Evolutionary conservation across 2,329 filamentous ascomycete species (phyloP), one percentile per base, ranked within the genome.

Genomic region (Xylariales sp.): DNA sequence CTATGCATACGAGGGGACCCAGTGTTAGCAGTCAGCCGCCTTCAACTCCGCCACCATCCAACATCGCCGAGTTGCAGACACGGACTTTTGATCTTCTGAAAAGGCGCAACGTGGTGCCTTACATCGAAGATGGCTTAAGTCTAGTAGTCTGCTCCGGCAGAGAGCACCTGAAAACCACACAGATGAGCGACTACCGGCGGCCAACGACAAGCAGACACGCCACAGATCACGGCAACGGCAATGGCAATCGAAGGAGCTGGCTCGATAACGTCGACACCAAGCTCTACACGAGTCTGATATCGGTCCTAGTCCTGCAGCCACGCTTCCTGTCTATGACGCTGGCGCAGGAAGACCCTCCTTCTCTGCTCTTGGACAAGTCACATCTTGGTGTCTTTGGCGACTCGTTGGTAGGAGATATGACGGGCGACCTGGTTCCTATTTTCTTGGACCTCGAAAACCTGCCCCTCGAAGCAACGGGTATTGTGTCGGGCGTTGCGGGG

Each of bases 401-500:
- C 52, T 78, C 88, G 0, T 68, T 97, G 2, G 78, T 95, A 0
- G 89, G 88, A 10, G 74, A 83, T 46, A 86, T 78, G 34, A 81
- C 81, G 40, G 82, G 82, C 50, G 80, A 79, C 44, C 72, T 90
- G 24, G 80, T 94, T 2, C 89, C 93, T 1, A 93, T 98, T 52
- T 91, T 89, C 44, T 74, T 98, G 3, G 88, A 97, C 54, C 73
- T 98, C 19, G 80, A 79, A 15, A 80, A 80, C 31, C 69, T 97
- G 29, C 87, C 91, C 0, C 74, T 91, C 31, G 88, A 95, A 61
- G 89, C 88, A 6, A 95, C 90, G 0, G 91, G 91, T 16, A 96
- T 98, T 44, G 88, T 98, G 3, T 96, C 90, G 52, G 91, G 93
- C 20, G 88, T 98, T 2, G 90, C 91, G 0, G 88, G 89, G 19